Conservation (phyloP, 192 early-diverging fungal genomes). For the Linnemannia zychae region DNA sequence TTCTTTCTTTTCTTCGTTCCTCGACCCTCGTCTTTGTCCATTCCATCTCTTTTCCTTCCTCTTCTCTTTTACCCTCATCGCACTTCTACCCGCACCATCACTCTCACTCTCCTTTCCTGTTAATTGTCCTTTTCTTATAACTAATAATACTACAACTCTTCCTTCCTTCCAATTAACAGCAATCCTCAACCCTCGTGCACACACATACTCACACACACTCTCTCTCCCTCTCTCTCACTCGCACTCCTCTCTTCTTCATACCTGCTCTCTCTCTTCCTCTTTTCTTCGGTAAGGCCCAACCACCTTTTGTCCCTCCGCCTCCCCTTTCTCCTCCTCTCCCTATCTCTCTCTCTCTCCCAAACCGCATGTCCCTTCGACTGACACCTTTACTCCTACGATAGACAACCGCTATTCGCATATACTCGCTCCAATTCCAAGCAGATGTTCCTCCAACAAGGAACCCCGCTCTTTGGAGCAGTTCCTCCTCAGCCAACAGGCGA, state of each 20-base stretch:
- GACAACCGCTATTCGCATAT: background rate
- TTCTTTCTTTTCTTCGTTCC: background rate
- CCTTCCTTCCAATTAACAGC: background rate
- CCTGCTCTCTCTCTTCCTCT: background rate
- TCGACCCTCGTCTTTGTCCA: background rate
- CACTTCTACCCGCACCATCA: background rate
- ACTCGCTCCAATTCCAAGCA: background rate
- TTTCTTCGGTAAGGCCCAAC: background rate
- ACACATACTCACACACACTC: background rate
- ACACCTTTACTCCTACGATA: background rate
- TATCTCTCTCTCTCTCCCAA: background rate
- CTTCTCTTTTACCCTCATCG: background rate
- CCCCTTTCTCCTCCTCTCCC: background rate
- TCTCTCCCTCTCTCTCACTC: background rate
- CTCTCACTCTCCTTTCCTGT: background rate
- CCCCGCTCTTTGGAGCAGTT: constrained; percentile 40
- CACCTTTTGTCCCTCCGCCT: background rate
- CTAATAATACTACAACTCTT: background rate
- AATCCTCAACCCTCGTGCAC: background rate
- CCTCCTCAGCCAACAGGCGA: constrained; percentile 23
- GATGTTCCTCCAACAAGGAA: constrained; percentile 52
- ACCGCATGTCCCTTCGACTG: background rate
- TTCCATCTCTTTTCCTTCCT: background rate
- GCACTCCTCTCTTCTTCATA: background rate
- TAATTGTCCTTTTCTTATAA: background rate